A percentile compares a stretch with the other conserved stretches of the same genome.
Conservation (phyloP, 2,329 filamentous ascomycete species). For the Aureobasidium vineae region DNA sequence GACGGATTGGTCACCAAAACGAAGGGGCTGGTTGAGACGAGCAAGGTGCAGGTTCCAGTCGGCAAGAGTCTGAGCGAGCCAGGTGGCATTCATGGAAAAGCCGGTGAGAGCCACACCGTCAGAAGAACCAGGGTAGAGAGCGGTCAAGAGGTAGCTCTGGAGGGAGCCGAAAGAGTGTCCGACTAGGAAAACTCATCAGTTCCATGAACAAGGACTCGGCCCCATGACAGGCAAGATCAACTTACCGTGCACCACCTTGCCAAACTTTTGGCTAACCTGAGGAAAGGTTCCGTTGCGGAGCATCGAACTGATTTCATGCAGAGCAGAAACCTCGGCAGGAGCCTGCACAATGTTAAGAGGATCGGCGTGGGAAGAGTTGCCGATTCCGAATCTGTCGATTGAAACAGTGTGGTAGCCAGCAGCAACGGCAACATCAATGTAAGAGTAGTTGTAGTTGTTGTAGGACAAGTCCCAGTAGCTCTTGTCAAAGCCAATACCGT, state of each 20-base stretch:
- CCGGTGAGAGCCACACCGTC: constrained; percentile 44
- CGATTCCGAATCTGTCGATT: constrained; percentile 47
- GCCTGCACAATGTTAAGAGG: constrained; percentile 42
- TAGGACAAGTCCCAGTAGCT: constrained; percentile 40
- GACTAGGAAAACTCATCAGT: not conserved
- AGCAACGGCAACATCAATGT: constrained; percentile 44
- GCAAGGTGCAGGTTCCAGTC: constrained; percentile 37
- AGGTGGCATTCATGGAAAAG: constrained; percentile 35
- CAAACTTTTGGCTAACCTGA: constrained; percentile 33
- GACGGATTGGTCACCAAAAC: constrained; percentile 33
- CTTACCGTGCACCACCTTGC: constrained; percentile 40
- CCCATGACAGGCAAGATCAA: not conserved
- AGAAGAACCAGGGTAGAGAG: constrained; percentile 53
- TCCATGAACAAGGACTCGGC: no score
- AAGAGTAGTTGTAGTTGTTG: constrained; percentile 39
- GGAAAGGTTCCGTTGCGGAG: constrained; percentile 37
- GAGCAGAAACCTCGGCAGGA: constrained; percentile 41
- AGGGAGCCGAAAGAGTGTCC: constrained; percentile 41
- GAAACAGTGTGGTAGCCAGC: constrained; percentile 44
- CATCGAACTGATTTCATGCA: constrained; percentile 37
- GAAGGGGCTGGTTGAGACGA: constrained; percentile 32
- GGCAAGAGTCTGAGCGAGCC: constrained; percentile 32
- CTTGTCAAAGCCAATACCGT: constrained; percentile 44
- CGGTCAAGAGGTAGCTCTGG: constrained; percentile 54
- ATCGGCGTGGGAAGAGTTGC: constrained; percentile 42